These are phyloP conservation scores for Clonostachys byssicola DNA, from an alignment of 2,329 filamentous ascomycete species.

Conservation along the genomic window DNA sequence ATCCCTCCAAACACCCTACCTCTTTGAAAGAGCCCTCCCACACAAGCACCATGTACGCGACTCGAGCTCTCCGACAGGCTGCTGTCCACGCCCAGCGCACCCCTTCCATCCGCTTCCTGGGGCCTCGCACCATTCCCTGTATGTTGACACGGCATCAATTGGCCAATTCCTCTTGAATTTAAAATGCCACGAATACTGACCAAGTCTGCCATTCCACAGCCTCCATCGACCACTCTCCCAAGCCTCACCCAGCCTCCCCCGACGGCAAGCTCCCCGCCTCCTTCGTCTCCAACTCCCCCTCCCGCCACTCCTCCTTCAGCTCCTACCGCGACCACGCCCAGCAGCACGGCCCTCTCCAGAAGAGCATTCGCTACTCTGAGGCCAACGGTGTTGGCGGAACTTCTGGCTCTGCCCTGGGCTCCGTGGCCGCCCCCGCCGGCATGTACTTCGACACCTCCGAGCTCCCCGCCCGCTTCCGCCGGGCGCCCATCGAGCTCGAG, in stretches of 20 bases:
- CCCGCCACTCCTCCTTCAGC: conserved; percentile 61
- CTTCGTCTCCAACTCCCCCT: conserved; percentile 30
- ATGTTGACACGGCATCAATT: conserved; percentile 16
- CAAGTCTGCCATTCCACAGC: conserved; percentile 38
- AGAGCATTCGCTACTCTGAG: conserved; percentile 37
- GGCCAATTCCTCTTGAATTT: not conserved
- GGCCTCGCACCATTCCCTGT: conserved; percentile 56
- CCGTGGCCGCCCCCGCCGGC: conserved; percentile 66
- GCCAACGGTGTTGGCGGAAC: conserved; percentile 49
- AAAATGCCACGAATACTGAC: conserved; percentile 11
- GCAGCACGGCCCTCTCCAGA: conserved; percentile 71
- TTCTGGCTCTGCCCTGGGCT: conserved; percentile 67
- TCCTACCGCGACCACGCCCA: conserved; percentile 74
- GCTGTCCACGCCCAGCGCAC: conserved; percentile 55
- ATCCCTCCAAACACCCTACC: not conserved
- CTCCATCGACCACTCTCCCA: conserved; percentile 67
- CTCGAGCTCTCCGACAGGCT: conserved; percentile 53
- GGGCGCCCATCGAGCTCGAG: conserved; percentile 65
- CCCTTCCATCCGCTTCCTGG: conserved; percentile 59
- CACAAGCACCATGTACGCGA: conserved; percentile 44
- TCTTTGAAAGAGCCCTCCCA: not conserved
- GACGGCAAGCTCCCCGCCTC: conserved; percentile 55
- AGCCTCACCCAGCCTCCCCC: conserved; percentile 70
- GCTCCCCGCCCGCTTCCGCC: conserved; percentile 79
- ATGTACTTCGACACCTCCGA: conserved; percentile 86